Percentiles rank a stretch among this genome's conserved stretches.
Evolutionary conservation across 140 eudicot species (phyloP).

Genomic region (Bidens hawaiensis): DNA sequence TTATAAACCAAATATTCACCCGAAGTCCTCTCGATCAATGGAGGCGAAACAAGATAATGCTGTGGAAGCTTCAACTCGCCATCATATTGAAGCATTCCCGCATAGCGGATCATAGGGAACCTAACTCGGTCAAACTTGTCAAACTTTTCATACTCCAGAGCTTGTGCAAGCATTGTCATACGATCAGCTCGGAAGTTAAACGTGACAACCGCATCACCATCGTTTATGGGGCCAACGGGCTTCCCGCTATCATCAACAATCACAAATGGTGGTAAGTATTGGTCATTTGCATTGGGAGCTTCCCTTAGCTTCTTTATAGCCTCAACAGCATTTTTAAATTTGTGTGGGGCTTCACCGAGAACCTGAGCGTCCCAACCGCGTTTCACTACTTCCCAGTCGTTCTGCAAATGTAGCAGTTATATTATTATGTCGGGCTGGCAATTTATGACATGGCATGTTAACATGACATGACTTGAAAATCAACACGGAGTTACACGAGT

Average conservation of each 20-base stretch:
- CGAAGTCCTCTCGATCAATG: constrained; percentile 84
- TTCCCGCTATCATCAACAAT: constrained; percentile 72
- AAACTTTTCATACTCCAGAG: constrained; percentile 69
- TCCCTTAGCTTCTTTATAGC: constrained; percentile 67
- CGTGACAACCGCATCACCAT: constrained; percentile 90
- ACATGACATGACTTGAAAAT: not conserved
- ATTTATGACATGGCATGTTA: no score
- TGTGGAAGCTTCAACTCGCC: constrained; percentile 86
- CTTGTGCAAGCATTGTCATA: constrained; percentile 84
- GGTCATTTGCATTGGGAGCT: constrained; percentile 54
- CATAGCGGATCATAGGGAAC: constrained; percentile 68
- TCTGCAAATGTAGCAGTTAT: constrained; percentile 37
- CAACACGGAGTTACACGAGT: not conserved
- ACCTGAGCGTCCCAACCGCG: constrained; percentile 97
- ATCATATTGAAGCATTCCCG: constrained; percentile 94
- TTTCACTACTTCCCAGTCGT: constrained; percentile 81
- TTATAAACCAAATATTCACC: constrained; percentile 78
- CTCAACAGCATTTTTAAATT: constrained; percentile 57
- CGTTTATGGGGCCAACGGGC: constrained; percentile 87
- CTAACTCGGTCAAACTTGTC: constrained; percentile 77
- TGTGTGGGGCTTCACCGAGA: constrained; percentile 86
- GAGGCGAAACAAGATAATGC: constrained; percentile 78
- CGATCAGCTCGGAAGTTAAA: constrained; percentile 85
- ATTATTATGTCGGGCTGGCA: no score
- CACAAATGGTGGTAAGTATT: constrained; percentile 74